Percentiles rank a stretch among this genome's conserved stretches.
These are phyloP conservation scores for Chaetomium cochliodes DNA, from an alignment of 495 filamentous ascomycete species.

Conservation along the genomic window DNA sequence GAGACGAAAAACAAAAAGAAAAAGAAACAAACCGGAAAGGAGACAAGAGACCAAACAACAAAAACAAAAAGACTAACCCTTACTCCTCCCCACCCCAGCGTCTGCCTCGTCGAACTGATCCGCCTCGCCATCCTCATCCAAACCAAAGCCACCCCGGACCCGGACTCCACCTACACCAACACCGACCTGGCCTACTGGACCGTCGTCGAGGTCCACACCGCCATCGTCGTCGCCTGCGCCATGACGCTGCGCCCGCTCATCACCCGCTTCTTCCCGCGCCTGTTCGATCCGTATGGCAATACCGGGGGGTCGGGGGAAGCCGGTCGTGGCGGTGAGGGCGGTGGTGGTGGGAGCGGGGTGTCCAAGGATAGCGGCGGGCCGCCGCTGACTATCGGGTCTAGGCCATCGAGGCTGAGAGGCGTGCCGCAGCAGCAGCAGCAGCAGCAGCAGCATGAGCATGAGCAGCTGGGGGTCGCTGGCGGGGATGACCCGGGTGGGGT, in stretches of 20 bases:
- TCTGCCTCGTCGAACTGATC: constrained; percentile 33
- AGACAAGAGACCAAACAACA: not conserved
- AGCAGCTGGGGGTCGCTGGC: constrained; percentile 3
- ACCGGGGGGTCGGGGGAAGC: no score
- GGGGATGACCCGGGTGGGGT: not conserved
- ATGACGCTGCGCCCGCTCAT: constrained; percentile 37
- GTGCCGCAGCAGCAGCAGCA: no score
- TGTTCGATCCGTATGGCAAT: constrained; percentile 12
- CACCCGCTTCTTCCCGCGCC: constrained; percentile 22
- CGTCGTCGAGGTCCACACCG: constrained; percentile 30
- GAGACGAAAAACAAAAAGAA: not conserved
- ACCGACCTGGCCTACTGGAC: constrained; percentile 26
- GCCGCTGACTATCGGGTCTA: constrained; percentile 31
- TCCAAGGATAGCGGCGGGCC: not conserved
- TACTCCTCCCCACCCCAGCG: constrained; percentile 17
- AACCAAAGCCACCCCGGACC: constrained; percentile 14
- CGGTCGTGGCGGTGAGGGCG: not conserved
- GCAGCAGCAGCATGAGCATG: not conserved
- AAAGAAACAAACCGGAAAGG: no score
- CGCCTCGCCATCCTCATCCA: constrained; percentile 29
- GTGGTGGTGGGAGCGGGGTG: not conserved
- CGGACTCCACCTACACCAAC: constrained; percentile 29
- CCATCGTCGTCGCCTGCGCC: constrained; percentile 31
- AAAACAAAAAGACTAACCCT: not conserved
- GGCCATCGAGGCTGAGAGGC: constrained; percentile 10